Conservation (phyloP, 495 filamentous ascomycete species). For the Penicillium nucicola region DNA sequence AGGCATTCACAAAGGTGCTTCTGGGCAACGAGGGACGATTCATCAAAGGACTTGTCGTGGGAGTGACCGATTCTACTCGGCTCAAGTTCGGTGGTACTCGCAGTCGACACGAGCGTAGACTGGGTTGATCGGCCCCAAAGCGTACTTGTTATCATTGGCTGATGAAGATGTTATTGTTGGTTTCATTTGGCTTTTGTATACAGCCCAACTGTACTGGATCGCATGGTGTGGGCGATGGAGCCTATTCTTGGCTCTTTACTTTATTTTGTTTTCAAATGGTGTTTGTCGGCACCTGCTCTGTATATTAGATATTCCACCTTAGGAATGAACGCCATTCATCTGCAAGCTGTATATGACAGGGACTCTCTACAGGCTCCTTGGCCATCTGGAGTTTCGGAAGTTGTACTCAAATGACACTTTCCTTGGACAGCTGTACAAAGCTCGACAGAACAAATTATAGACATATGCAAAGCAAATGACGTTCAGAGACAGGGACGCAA, state of each 20-base stretch:
- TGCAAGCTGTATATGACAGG: neutral
- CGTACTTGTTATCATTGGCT: neutral
- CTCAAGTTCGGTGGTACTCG: constrained; percentile 96
- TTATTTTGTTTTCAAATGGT: neutral
- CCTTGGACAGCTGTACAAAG: too few relatives aligned
- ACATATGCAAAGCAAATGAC: too few relatives aligned
- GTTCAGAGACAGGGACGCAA: too few relatives aligned
- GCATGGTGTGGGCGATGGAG: neutral
- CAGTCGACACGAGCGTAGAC: constrained; percentile 72
- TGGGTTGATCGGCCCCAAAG: constrained; percentile 52
- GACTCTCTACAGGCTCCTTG: neutral
- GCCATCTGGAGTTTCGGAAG: neutral
- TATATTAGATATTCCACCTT: constrained; percentile 21
- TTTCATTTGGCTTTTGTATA: neutral
- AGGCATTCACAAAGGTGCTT: constrained; percentile 84
- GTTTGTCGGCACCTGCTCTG: constrained; percentile 13
- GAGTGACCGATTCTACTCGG: constrained; percentile 78
- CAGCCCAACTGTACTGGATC: neutral
- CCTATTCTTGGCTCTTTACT: neutral
- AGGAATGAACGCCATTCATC: neutral
- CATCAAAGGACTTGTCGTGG: constrained; percentile 65
- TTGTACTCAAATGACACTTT: neutral
- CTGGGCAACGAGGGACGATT: constrained; percentile 77
- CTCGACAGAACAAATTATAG: too few relatives aligned
- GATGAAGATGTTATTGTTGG: neutral